These are phyloP conservation scores for Phytophthora nicotianae DNA, from an alignment of 352 stramenopile species.

Conservation along the genomic window DNA sequence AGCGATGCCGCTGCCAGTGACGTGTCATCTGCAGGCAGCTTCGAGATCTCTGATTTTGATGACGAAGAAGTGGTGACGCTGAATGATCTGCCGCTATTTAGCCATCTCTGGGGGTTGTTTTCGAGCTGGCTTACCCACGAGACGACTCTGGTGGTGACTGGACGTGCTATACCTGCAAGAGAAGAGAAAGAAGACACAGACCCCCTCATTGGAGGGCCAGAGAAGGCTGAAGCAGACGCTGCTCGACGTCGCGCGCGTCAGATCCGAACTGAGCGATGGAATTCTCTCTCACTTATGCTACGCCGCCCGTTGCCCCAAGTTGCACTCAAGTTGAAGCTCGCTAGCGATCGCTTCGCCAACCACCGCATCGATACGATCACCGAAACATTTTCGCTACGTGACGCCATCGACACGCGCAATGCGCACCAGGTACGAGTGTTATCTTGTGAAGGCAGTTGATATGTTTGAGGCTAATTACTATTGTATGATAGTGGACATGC, in stretches of 20 bases:
- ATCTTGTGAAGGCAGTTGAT: background rate
- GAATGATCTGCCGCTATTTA: conserved; percentile 71
- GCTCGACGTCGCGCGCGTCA: conserved; percentile 51
- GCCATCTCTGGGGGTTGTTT: conserved; percentile 75
- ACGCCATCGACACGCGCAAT: conserved; percentile 72
- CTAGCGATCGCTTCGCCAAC: conserved; percentile 56
- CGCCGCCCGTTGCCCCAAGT: conserved; percentile 56
- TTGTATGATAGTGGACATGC: conserved; percentile 60
- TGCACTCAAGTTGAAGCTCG: conserved; percentile 55
- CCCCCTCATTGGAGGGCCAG: conserved; percentile 12
- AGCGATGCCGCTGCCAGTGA: conserved; percentile 55
- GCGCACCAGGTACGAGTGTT: conserved; percentile 51
- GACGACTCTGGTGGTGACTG: conserved; percentile 62
- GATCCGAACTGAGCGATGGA: conserved; percentile 64
- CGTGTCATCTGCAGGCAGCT: conserved; percentile 57
- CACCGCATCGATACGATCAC: conserved; percentile 62
- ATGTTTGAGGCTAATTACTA: conserved; percentile 1
- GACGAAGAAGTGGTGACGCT: conserved; percentile 74
- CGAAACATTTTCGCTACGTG: conserved; percentile 59
- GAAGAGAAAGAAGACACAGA: conserved; percentile 15
- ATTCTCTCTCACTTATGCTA: conserved; percentile 71
- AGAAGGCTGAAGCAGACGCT: conserved; percentile 47
- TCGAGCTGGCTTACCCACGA: conserved; percentile 76
- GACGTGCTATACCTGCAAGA: conserved; percentile 34
- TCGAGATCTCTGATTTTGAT: conserved; percentile 70